Evolutionary conservation across 2,329 filamentous ascomycete species (phyloP), one percentile per base, ranked within the genome.

Genomic region (Pseudogymnoascus sp.): DNA sequence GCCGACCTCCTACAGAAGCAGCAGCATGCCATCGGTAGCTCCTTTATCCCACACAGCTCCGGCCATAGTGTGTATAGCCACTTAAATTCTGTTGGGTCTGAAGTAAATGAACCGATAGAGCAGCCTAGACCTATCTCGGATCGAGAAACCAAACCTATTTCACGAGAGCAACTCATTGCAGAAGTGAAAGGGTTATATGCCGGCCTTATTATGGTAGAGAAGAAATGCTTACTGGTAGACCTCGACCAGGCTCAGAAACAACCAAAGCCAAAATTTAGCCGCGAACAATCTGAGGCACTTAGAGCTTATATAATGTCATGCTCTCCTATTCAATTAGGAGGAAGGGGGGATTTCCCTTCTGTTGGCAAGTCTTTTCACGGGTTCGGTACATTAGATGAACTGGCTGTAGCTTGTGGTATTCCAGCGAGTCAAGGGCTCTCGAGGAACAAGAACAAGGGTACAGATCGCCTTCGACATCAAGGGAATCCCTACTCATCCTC

Each of bases 11-110:
- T 42, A 37, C 15, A 18, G 27, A 21, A 10, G 29, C 8, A 39
- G 35, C 39, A 42, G 29, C n/a, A 15, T 21, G 59, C 59, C 27
- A 18, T 60, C 15, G 59, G 33, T 45, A n/a, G 39, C 15, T 15
- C 27, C 35, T 27, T 60, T 15, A 60, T 60, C 36, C 59, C 59
- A 5, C 59, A 60, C 59, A n/a, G n/a, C n/a, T n/a, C n/a, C n/a
- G 59, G 29, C 29, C 29, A 45, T 40, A 25, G 59, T 21, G 15
- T 60, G 27, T 35, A 60, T 21, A 15, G 29, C 12, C 29, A 27
- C 21, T 25, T 60, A 18, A 27, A 60, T 39, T 12, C 18, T n/a
- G 15, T 60, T 35, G 59, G n/a, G n/a, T n/a, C n/a, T n/a, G n/a
- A n/a, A n/a, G n/a, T n/a, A n/a, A n/a, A n/a, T n/a, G n/a, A n/a